Evolutionary conservation across 331 rosid species (phyloP).

Genomic region (Quercus tomentella): DNA sequence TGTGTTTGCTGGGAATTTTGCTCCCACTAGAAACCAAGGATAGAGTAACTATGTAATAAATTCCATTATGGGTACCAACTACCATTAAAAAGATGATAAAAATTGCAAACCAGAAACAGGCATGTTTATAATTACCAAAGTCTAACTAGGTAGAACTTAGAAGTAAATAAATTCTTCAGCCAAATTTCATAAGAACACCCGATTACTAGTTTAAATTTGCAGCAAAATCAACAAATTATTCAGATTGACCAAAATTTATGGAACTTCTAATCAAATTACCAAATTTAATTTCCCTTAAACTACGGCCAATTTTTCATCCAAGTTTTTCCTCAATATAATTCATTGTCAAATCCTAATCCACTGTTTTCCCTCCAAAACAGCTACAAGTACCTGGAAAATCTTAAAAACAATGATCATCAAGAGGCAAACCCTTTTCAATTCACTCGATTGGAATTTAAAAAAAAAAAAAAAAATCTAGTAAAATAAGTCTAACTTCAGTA

Average conservation of each 20-base stretch:
- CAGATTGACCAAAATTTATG: too few species aligned
- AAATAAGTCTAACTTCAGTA: not conserved
- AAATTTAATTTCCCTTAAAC: too few species aligned
- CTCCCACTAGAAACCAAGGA: constrained; percentile 57
- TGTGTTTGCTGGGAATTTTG: constrained; percentile 56
- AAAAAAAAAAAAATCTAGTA: not conserved
- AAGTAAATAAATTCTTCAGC: not conserved
- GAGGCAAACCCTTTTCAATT: constrained; percentile 4
- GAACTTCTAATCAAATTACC: too few species aligned
- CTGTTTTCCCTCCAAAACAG: not conserved
- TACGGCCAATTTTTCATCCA: too few species aligned
- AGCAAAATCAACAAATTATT: not conserved
- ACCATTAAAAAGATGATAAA: not conserved
- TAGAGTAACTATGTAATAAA: not conserved
- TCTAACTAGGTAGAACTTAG: not conserved
- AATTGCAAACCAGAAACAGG: not conserved
- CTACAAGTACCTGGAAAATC: not conserved
- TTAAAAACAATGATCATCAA: not conserved
- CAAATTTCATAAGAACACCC: not conserved
- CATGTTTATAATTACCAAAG: not conserved
- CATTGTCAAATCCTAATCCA: too few species aligned
- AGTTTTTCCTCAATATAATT: too few species aligned
- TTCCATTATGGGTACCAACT: not conserved
- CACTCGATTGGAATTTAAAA: not conserved
- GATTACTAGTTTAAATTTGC: not conserved